Conservation (phyloP, 371 early-diverging fungal species). For the Zopfochytrium polystomum region DNA sequence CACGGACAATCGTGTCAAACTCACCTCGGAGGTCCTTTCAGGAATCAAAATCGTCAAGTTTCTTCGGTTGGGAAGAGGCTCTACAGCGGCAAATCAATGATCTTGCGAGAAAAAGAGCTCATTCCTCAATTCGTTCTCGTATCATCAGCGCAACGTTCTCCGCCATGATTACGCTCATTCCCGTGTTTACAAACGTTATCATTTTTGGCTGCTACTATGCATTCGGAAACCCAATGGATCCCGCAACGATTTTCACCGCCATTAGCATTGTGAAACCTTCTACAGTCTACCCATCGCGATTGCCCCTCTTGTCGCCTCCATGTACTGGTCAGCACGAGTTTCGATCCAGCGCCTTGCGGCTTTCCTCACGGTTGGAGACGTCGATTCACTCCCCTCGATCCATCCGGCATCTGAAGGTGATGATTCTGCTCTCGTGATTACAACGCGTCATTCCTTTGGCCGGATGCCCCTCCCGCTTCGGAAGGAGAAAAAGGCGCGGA, state of each 20-base stretch:
- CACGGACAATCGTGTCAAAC: conserved; percentile 18
- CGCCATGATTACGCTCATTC: conserved; percentile 13
- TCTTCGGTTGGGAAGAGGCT: conserved; percentile 49
- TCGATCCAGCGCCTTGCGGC: conserved; percentile 10
- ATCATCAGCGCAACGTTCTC: conserved; percentile 34
- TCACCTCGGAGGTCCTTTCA: conserved; percentile 12
- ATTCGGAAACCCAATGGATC: conserved; percentile 13
- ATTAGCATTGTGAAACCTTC: conserved; percentile 17
- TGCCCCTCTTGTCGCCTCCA: conserved; percentile 4
- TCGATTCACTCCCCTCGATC: no score
- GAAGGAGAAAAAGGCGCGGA: not conserved
- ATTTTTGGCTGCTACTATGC: no score
- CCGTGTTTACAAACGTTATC: not conserved
- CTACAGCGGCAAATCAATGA: conserved; percentile 31
- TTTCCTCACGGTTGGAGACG: conserved; percentile 6
- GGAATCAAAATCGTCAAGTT: conserved; percentile 40
- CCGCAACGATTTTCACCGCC: conserved; percentile 20
- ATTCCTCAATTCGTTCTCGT: conserved; percentile 26
- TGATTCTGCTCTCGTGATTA: not conserved
- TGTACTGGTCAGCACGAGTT: not conserved
- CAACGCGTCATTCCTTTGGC: conserved; percentile 9
- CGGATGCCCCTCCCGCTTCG: not conserved
- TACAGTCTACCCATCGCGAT: conserved; percentile 17
- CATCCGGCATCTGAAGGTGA: not conserved
- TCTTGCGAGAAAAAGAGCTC: conserved; percentile 36